Percentiles rank a stretch among this genome's conserved stretches.
Conservation (phyloP, 352 stramenopile genomes). For the Phytophthora hybrid region DNA sequence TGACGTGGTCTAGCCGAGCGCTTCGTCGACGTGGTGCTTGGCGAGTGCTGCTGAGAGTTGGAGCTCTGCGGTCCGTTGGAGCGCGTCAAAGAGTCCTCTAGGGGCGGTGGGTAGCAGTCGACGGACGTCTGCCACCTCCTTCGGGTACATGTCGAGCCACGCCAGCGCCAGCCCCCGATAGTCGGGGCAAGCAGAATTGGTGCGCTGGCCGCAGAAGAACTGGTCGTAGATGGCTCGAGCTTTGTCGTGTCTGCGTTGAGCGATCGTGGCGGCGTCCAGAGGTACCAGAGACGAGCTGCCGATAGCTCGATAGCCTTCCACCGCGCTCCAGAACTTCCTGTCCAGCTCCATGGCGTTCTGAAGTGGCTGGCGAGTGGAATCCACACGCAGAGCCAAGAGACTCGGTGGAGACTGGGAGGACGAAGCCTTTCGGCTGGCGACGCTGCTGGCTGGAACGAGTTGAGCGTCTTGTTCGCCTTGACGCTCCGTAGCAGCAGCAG, state of each 20-base stretch:
- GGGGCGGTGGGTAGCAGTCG: slow-evolving; percentile 41
- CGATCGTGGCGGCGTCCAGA: slow-evolving; percentile 46
- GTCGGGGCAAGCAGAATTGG: slow-evolving; percentile 1
- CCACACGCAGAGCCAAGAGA: slow-evolving; percentile 11
- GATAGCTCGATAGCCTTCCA: slow-evolving; percentile 66
- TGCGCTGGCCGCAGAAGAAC: slow-evolving; percentile 42
- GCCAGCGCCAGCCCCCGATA: slow-evolving; percentile 26
- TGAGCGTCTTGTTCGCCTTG: not conserved
- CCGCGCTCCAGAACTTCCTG: slow-evolving; percentile 72
- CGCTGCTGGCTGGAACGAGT: not conserved
- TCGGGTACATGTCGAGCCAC: slow-evolving; percentile 68
- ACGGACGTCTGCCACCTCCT: slow-evolving; percentile 45
- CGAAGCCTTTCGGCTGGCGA: not conserved
- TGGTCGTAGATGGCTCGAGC: slow-evolving; percentile 57
- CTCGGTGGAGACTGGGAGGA: not conserved
- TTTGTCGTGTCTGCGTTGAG: slow-evolving; percentile 46
- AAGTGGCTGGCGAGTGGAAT: slow-evolving; percentile 16
- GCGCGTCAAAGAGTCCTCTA: slow-evolving; percentile 53
- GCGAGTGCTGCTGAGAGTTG: slow-evolving; percentile 51
- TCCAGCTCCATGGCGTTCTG: slow-evolving; percentile 39
- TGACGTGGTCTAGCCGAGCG: not conserved
- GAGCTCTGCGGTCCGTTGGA: slow-evolving; percentile 63
- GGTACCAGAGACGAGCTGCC: slow-evolving; percentile 45
- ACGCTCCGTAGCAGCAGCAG: not conserved
- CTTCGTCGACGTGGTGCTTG: slow-evolving; percentile 13